These are phyloP conservation scores for Phlyctochytrium arcticum DNA, from an alignment of 192 early-diverging fungal species.

Conservation along the genomic window DNA sequence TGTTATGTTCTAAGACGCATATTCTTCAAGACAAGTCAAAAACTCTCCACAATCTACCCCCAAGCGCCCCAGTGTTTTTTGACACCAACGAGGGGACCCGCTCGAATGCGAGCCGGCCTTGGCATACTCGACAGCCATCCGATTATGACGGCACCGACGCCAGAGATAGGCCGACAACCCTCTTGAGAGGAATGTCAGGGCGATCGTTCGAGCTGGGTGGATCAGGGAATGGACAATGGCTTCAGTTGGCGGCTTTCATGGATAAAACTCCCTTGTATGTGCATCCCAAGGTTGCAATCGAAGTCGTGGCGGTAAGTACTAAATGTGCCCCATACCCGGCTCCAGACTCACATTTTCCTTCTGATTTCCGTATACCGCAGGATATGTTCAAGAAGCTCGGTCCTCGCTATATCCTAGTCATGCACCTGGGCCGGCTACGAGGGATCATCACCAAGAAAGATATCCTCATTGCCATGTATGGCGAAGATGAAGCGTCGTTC, in stretches of 20 bases:
- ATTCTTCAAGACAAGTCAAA: not conserved
- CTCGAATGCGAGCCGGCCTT: not conserved
- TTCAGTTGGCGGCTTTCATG: not conserved
- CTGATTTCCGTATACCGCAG: conserved; percentile 2
- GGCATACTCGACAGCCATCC: not conserved
- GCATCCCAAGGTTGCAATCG: conserved; percentile 40
- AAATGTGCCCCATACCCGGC: not conserved
- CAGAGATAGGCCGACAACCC: not conserved
- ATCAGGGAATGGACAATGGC: not conserved
- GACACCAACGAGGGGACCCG: not conserved
- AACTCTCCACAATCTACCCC: not conserved
- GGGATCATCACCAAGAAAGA: conserved; percentile 51
- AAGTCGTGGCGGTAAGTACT: conserved; percentile 34
- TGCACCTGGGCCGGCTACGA: conserved; percentile 26
- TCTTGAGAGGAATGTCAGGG: not conserved
- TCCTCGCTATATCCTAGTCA: conserved; percentile 38
- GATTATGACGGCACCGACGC: not conserved
- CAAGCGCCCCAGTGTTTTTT: not conserved
- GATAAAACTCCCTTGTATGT: conserved; percentile 34
- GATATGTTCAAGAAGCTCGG: conserved; percentile 57
- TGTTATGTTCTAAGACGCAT: not conserved
- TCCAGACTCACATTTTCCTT: not conserved
- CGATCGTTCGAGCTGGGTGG: not conserved
- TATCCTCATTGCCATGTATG: conserved; percentile 32
- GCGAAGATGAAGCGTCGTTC: conserved; percentile 15